Base-by-base conservation (phyloP, 2,329 filamentous ascomycete genomes). In the Colletotrichum noveboracense region DNA sequence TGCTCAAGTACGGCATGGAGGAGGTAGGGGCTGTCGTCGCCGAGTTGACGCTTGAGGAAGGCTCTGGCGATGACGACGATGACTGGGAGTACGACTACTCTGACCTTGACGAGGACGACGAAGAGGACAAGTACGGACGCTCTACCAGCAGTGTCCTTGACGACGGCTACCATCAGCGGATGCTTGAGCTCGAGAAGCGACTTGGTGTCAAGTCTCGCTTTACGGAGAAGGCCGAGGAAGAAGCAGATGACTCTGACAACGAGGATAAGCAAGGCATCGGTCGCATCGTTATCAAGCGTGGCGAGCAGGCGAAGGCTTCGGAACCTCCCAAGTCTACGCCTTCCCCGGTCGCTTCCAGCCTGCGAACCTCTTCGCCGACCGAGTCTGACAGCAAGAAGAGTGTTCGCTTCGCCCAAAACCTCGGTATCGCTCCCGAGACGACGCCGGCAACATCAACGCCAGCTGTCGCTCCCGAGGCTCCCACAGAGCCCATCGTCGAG, bases 11-110 rank as follows among this genome's bases (percentile, higher is more conserved):
- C 82, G 93, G 95, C 76, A 89, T 98, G 84, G 93, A 94, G 60
- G 96, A 98, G 83, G 93, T 99, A 73, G 95, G 96, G 6, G 92
- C 95, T 48, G 94, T 99, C 4, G 97, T 99, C 18, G 97, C 97
- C 18, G 96, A 98, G 85, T 90, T 99, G 61, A 92, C 97, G 74
- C 84, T 98, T 3, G 95, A 98, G 77, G 93, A 96, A 75, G 91
- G 88, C 28, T 87, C 88, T 14, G 88, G 87, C 3, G 86, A 88
- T 21, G 89, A 92, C 13, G 85, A 85, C 10, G 85, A 85, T 48
- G 87, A 88, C 21, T 84, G 86, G 30, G 87, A 87, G 21, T 85
- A 89, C 48, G 91, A 92, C 68, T 90, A 78, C 56, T 78, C 78
- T 2, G 88, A 88, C 2, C 89, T 90, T 2, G 86, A 88, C 0